phyloP scores from a whole-genome alignment of 2,329 filamentous ascomycete genomes.

The Myrmaecium sp. region DNA sequence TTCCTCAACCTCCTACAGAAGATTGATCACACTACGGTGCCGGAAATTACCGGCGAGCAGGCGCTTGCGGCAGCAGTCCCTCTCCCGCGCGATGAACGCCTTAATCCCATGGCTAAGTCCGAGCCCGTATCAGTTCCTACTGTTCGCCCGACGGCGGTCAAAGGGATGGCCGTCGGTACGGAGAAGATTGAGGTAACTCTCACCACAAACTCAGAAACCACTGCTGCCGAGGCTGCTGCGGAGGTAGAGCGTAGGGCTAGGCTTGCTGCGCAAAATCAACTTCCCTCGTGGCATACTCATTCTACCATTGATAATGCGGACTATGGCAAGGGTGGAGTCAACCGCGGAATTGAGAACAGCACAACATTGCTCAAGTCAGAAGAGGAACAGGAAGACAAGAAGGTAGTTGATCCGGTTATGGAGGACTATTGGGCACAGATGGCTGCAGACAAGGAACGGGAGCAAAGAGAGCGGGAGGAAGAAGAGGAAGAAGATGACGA shows the following conservation, averaged over 20 bases:
- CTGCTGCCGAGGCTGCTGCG: constrained; percentile 48
- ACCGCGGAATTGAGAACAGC: too few relatives aligned
- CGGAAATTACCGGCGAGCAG: constrained; percentile 54
- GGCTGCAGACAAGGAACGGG: constrained; percentile 39
- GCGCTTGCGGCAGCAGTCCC: constrained; percentile 47
- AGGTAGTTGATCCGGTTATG: constrained; percentile 36
- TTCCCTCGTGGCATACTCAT: constrained; percentile 55
- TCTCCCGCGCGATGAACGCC: constrained; percentile 47
- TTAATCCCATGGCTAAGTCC: constrained; percentile 44
- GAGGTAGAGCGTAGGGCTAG: constrained; percentile 49
- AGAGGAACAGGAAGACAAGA: constrained; percentile 33
- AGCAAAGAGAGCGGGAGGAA: constrained; percentile 23
- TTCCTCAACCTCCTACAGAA: constrained; percentile 59
- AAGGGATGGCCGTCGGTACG: constrained; percentile 47
- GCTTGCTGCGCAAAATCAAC: constrained; percentile 48
- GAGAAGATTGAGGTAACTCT: constrained; percentile 56
- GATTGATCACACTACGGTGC: constrained; percentile 59
- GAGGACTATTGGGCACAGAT: constrained; percentile 52
- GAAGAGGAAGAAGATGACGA: constrained; percentile 35
- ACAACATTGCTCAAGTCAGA: constrained; percentile 21
- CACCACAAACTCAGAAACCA: constrained; percentile 46
- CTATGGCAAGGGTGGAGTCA: constrained; percentile 20
- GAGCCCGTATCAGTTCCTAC: constrained; percentile 37
- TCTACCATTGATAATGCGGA: constrained; percentile 42
- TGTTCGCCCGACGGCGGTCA: constrained; percentile 49